Base-by-base conservation (phyloP, 345 rosid genomes). In the Linum tenue region DNA sequence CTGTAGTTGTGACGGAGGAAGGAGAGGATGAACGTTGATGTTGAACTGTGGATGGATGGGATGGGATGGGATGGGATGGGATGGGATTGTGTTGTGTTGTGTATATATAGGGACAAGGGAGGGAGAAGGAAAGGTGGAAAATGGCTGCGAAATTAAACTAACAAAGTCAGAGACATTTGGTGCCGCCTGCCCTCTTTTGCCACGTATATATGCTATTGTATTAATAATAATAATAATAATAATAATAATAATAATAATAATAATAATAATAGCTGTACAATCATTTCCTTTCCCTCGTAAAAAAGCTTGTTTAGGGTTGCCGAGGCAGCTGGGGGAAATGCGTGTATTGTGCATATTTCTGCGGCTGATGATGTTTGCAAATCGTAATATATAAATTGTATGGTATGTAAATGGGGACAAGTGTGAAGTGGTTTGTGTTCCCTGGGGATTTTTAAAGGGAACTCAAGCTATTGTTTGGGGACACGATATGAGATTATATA, bases 141-240 rank as follows among this genome's bases (percentile, higher is more conserved):
- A 63, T 35, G 69, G 65, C 74, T 40, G 72, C 64, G 69, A 39
- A 11, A 10, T 55, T 22, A 9, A n/a, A 10, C 10, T 1, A 22
- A 22, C 31, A 8, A 70, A 75, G 74, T 75, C 78, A 75, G 70
- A n/a, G 42, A 5, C 37, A 37, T 70, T 70, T 70, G 78, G 68
- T 67, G 71, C 78, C 78, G 78, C 39, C 78, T 73, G 78, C 39
- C 78, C 78, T 66, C 36, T 48, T 7, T 0, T 35, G 77, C 68
- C 74, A 75, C 68, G 65, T 64, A 35, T 50, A 7, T 22, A 0
- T 15, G 6, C 6, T 8, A 10, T 22, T 0, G 1, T 22, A 22
- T 0, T 22, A 22, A 22, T 22, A 22, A 22, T 22, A 22, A 22
- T 22, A 22, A 22, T 22, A 22, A 22, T 22, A 22, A 22, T 22